Evolutionary conservation across 345 rosid genomes (phyloP), one percentile per base, ranked within the genome.

Genomic region (Arabis hirsuta): DNA sequence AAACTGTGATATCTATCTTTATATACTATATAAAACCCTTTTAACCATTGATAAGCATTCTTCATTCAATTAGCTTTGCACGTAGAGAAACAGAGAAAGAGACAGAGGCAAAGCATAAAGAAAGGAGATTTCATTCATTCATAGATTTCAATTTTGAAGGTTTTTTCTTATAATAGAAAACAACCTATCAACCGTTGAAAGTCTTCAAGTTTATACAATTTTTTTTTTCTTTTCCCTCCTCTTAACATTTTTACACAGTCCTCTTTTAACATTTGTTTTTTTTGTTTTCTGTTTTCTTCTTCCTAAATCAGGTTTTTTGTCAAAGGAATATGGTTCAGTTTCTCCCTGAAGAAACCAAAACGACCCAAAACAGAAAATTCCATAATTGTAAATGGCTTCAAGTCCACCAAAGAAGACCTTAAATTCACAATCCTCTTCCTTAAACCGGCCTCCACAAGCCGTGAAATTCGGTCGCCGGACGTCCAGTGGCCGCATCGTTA

Each of bases 391-490:
- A 36, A 76, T 76, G 80, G 73, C 82, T 68, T 60, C 81, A 69
- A 78, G 76, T 74, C 81, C 81, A 69, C 65, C 84, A 6, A 81
- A 79, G 19, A 85, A 78, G 75, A 55, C 84, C 12, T 78, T 79
- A 47, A 63, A 84, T 14, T 69, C 85, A 20, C 80, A 83, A 59
- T 65, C 84, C 1, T 84, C 98, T 0, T 71, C 72, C 8, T 48
- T 71, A 31, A 83, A 53, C 78, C 90, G 86, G 0, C 88, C 97
- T 1, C 88, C 91, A 0, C 78, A 56, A 51, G 78, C 78, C 13
- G 91, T 84, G 10, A 94, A 88, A 59, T 89, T 86, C 45, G 73
- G 84, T 2, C 82, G 90, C 41, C 77, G 88, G 64, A 89, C 92
- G 5, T 83, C 94, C 6, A 87, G 96, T 47, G 95, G 92, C 36